Base-by-base conservation (phyloP, 352 stramenopile genomes). In the Phytophthora citricola region DNA sequence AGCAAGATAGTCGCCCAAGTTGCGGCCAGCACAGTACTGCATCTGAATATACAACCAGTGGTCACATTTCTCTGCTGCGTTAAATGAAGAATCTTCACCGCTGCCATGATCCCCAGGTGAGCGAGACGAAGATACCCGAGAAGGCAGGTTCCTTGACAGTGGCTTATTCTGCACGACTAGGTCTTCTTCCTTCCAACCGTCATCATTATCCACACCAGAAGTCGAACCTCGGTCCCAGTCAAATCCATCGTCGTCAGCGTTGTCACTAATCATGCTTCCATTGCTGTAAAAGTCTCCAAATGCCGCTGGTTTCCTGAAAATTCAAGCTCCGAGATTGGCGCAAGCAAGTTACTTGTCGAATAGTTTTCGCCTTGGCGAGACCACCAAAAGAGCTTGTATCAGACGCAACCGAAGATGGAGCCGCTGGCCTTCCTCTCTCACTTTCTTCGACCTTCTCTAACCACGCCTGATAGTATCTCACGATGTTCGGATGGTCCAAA, bases 11-110 rank as follows among this genome's bases (percentile, higher is more conserved):
- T 97, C 85, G 9, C 78, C 85, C n/a, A 97, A 79, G 24, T 93
- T 97, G 43, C 89, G 79, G 1, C 79, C 84, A 15, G 87, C 87
- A 70, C 90, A 98, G 69, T 96, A 96, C 56, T 93, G 87, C 92
- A 98, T 98, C 65, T 98, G 90, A 48, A 98, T 98, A 63, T 95
- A 98, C 50, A 98, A 63, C 85, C 87, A 93, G 60, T 97, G 89
- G 47, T 96, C 90, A 62, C 83, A 93, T 31, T 76, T 80, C 49
- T 92, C 80, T 15, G 61, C 48, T 2, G 79, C 73, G 38, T 84
- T 78, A 9, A 73, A 76, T 0, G 80, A 83, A 11, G 80, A 75
- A 52, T 92, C 79, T 36, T 81, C 80, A 20, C 73, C 73, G 22
- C 44, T 71, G 5, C 46, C 57, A n/a, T 51, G 57, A 50, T 59